These are phyloP conservation scores for Chytriomyces confervae DNA, from an alignment of 192 early-diverging fungal genomes.

Conservation along the genomic window DNA sequence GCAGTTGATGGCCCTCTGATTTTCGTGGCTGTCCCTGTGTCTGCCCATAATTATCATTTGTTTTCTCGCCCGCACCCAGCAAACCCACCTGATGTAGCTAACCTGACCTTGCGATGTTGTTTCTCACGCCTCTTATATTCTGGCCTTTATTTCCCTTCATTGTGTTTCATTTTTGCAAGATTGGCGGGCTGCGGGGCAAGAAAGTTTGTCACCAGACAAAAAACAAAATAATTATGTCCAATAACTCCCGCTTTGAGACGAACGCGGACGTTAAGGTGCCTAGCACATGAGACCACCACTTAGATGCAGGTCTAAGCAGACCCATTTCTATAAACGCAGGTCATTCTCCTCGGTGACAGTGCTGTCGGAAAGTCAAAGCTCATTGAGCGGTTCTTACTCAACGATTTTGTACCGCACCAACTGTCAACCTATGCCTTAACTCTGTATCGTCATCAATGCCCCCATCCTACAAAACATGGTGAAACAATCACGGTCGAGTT, in stretches of 20 bases:
- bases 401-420: constrained; percentile 61
- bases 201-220: constrained; percentile 7
- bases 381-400: constrained; percentile 62
- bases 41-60: too few species aligned
- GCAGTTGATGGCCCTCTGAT: too few species aligned
- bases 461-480: constrained; percentile 41
- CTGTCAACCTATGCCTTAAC: constrained; percentile 64
- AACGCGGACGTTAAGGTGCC: not conserved
- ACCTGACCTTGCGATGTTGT: too few species aligned
- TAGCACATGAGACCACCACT: not conserved
- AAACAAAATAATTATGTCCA: not conserved
- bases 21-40: too few species aligned
- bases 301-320: not conserved
- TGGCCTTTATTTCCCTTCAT: too few species aligned
- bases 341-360: constrained; percentile 66
- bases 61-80: too few species aligned
- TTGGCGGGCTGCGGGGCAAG: constrained; percentile 12
- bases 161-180: not conserved
- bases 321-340: constrained; percentile 34
- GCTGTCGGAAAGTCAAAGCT: constrained; percentile 70
- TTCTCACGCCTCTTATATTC: too few species aligned
- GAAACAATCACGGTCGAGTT: constrained; percentile 52
- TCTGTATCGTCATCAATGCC: constrained; percentile 53
- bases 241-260: not conserved
- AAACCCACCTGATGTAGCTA: too few species aligned